A percentile compares a stretch with the other conserved stretches of the same genome.
These are phyloP conservation scores for Hyaloperonospora brassicae DNA, from an alignment of 352 stramenopile genomes.

Conservation along the genomic window DNA sequence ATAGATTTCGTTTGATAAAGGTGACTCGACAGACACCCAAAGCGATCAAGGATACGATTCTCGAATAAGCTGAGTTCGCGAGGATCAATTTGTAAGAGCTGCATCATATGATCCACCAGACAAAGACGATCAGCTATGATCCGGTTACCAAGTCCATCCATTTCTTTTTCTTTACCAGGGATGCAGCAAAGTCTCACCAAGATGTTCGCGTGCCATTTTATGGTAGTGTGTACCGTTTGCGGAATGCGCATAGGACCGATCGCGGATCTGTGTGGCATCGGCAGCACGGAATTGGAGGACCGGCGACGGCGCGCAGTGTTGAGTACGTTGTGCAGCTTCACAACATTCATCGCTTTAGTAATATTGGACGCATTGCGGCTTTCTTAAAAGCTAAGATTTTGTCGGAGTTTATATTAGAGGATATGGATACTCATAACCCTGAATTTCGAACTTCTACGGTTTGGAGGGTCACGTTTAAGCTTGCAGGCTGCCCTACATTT, in stretches of 20 bases:
- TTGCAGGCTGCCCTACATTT: too few relatives aligned
- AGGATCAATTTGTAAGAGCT: too few relatives aligned
- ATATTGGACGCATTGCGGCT: neutral
- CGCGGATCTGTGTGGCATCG: neutral
- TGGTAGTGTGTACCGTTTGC: neutral
- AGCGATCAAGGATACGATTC: neutral
- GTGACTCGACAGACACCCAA: neutral
- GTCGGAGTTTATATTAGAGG: neutral
- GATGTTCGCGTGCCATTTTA: neutral
- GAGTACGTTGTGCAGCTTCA: neutral
- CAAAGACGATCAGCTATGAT: neutral
- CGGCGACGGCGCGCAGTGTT: neutral
- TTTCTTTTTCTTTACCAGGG: neutral
- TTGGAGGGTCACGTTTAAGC: too few relatives aligned
- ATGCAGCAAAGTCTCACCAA: too few relatives aligned
- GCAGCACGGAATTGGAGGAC: neutral
- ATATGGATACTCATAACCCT: too few relatives aligned
- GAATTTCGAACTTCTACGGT: too few relatives aligned
- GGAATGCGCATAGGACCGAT: neutral
- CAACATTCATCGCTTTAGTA: neutral
- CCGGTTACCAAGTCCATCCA: neutral
- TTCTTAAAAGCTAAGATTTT: neutral
- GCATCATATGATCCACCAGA: neutral
- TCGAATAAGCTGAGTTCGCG: too few relatives aligned
- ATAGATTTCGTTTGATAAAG: neutral